A percentile compares a stretch with the other conserved stretches of the same genome.
Conservation (phyloP, 2,329 filamentous ascomycete species). For the Alternaria ethzedia region DNA sequence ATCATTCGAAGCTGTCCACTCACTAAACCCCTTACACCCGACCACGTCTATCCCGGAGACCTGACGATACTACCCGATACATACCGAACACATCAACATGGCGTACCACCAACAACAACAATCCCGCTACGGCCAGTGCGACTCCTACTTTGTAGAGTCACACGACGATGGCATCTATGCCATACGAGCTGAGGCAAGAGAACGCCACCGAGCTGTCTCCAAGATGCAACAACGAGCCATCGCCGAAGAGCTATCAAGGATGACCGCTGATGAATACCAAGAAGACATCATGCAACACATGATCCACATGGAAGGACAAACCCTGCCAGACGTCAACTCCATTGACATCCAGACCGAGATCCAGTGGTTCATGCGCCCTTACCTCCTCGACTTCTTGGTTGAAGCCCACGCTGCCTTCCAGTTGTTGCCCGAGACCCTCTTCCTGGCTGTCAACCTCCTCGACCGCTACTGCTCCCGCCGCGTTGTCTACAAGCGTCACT, state of each 20-base stretch:
- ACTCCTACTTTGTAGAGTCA: slow-evolving; percentile 71
- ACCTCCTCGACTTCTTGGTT: slow-evolving; percentile 96
- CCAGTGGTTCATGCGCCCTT: slow-evolving; percentile 99
- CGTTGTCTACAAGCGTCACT: slow-evolving; percentile 98
- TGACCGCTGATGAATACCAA: slow-evolving; percentile 87
- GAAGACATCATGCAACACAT: slow-evolving; percentile 95
- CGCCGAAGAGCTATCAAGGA: slow-evolving; percentile 83
- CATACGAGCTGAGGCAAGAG: slow-evolving; percentile 70
- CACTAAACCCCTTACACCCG: slow-evolving; percentile 42
- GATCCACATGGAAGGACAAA: slow-evolving; percentile 94
- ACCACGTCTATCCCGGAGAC: slow-evolving; percentile 50
- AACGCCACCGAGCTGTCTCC: slow-evolving; percentile 78
- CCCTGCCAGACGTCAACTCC: slow-evolving; percentile 91
- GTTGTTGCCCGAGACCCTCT: slow-evolving; percentile 90
- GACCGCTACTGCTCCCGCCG: slow-evolving; percentile 97
- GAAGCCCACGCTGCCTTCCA: slow-evolving; percentile 96
- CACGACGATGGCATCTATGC: slow-evolving; percentile 61
- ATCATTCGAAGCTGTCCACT: slow-evolving; percentile 46
- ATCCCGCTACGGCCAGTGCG: slow-evolving; percentile 67
- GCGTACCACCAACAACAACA: slow-evolving; percentile 61
- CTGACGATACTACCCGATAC: slow-evolving; percentile 55
- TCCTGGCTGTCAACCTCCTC: slow-evolving; percentile 93
- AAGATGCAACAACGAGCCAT: slow-evolving; percentile 86
- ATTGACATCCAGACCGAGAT: slow-evolving; percentile 99
- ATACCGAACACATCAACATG: slow-evolving; percentile 57